Evolutionary conservation across 768 basidiomycete genomes (phyloP).

Genomic region (Auriscalpium vulgare): DNA sequence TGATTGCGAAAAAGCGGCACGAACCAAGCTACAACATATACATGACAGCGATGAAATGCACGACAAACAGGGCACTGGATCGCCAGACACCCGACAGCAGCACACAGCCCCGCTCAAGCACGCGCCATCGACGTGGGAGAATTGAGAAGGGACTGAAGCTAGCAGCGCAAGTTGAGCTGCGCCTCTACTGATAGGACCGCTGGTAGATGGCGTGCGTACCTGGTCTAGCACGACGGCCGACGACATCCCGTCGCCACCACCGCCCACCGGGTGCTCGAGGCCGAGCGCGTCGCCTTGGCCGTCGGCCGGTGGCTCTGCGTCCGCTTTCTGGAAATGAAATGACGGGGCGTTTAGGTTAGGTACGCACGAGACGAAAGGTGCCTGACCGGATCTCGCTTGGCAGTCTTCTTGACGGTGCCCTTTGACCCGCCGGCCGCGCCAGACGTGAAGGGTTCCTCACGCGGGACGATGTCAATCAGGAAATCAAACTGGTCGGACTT

Average conservation of each 20-base stretch:
- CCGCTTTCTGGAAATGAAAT: not conserved
- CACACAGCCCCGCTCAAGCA: too few relatives aligned
- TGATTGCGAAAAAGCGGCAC: too few relatives aligned
- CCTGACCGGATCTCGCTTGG: not conserved
- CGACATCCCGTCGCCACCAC: not conserved
- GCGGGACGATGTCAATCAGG: constrained; percentile 89
- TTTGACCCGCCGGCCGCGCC: constrained; percentile 7
- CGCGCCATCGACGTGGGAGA: not conserved
- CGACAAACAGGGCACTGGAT: too few relatives aligned
- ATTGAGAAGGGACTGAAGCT: not conserved
- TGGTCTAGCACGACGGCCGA: not conserved
- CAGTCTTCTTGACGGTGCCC: constrained; percentile 3
- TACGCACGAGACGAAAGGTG: not conserved
- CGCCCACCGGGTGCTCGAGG: not conserved
- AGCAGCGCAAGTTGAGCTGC: not conserved
- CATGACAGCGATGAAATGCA: too few relatives aligned
- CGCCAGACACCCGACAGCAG: too few relatives aligned
- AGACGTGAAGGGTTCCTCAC: constrained; percentile 50
- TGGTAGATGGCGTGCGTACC: not conserved
- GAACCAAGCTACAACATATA: too few relatives aligned
- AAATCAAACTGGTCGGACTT: constrained; percentile 98
- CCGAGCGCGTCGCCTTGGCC: not conserved
- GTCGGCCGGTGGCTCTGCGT: not conserved
- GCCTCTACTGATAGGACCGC: not conserved
- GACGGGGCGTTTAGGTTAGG: not conserved